Evolutionary conservation across 441 rosid species (phyloP), one percentile per base, ranked within the genome.

Genomic region (Iberis amara): DNA sequence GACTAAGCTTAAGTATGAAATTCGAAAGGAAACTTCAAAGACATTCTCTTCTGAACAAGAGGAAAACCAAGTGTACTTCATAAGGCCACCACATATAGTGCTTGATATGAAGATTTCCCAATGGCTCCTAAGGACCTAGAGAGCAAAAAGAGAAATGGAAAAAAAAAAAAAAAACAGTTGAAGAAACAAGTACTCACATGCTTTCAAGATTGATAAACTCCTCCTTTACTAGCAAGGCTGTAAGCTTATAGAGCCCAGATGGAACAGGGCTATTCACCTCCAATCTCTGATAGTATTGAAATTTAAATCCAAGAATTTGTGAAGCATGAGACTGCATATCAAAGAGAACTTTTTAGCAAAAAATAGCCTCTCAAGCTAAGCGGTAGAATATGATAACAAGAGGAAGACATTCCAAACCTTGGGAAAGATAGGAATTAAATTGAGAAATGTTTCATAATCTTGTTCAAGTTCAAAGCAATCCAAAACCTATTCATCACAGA

Each of bases 241-340:
- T 80, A 55, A 94, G 94, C 76, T 75, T 80, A 73, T 79, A 91
- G 32, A 94, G 94, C 70, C 99, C 95, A 73, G 71, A 80, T 33
- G 97, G 98, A 51, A 82, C 89, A 55, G 83, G 85, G 71, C 71
- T 61, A 70, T 73, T 79, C 70, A 94, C 92, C 76, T 94, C 99
- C 79, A 77, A 65, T 32, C 86, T 76, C 71, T 91, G 99, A 76
- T 94, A 88, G 74, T 78, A 88, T 73, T 94, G 98, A 73, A 94
- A 91, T 85, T 94, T 94, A 69, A 84, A 94, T 55, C 99, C 99
- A 53, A 94, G 95, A 73, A 94, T 88, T 69, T 94, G 99, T n/a
- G 99, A 86, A 45, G 98, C 99, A 69, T 86, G 99, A 59, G 97
- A 94, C 99, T 94, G 97, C 77, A 82, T 55, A 62, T 39, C 46